These are phyloP conservation scores for Candida mesenterica DNA, from an alignment of 1,139 yeast genomes.

Conservation along the genomic window DNA sequence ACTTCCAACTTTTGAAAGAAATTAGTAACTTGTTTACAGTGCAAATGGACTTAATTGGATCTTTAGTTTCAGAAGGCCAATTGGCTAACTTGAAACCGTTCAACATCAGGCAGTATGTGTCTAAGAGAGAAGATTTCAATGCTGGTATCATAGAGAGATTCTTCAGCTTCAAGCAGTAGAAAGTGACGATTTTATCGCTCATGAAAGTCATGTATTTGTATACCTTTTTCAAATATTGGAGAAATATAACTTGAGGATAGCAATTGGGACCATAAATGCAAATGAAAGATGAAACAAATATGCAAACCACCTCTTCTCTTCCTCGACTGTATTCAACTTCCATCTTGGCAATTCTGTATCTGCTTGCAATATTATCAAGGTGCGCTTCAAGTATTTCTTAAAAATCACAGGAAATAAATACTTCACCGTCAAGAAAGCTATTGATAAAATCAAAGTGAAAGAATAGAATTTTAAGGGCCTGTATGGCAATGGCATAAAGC, in stretches of 20 bases:
- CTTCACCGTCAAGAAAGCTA: conserved; percentile 9
- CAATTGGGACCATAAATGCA: conserved; percentile 7
- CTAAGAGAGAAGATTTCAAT: conserved; percentile 69
- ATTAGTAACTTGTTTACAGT: conserved; percentile 85
- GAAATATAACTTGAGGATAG: conserved; percentile 7
- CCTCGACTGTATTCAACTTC: conserved; percentile 3
- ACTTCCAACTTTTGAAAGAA: conserved; percentile 73
- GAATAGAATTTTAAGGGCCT: conserved; percentile 45
- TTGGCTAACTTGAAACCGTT: conserved; percentile 67
- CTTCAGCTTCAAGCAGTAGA: conserved; percentile 32
- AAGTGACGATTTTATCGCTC: no score
- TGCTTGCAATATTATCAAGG: not conserved
- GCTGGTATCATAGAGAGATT: conserved; percentile 54
- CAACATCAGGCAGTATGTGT: conserved; percentile 64
- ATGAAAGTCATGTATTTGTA: conserved; percentile 1
- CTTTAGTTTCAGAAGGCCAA: conserved; percentile 81
- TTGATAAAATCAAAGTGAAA: conserved; percentile 12
- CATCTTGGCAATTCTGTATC: conserved; percentile 7
- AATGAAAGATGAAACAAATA: conserved; percentile 5
- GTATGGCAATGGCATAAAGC: conserved; percentile 73
- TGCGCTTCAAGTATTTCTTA: not conserved
- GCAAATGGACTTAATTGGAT: conserved; percentile 63
- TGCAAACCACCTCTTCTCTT: conserved; percentile 2
- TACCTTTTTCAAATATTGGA: not conserved
- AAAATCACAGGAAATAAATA: conserved; percentile 10